Evolutionary conservation across 805 yeast genomes (phyloP).

Genomic region (Cyberlindnera veronae): DNA sequence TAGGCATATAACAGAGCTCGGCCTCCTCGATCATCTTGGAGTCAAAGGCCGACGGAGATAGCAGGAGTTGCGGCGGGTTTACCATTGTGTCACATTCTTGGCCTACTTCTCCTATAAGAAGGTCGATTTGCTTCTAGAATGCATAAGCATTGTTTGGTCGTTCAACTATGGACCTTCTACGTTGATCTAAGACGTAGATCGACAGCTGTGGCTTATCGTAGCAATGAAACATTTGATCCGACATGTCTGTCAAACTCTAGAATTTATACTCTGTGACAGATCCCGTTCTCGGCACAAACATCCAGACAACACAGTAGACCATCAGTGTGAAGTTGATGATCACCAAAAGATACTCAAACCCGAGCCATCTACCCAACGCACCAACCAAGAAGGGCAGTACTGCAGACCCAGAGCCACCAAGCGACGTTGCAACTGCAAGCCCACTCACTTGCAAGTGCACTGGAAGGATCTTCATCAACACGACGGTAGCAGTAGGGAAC

Average conservation of each 20-base stretch:
- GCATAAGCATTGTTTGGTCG: no score
- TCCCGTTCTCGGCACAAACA: neutral
- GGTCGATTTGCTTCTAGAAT: no score
- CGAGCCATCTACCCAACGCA: constrained; percentile 15
- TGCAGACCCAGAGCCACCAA: constrained; percentile 83
- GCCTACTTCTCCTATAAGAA: no score
- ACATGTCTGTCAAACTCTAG: no score
- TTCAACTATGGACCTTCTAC: no score
- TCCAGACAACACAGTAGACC: constrained; percentile 29
- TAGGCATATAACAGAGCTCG: no score
- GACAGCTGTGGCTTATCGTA: neutral
- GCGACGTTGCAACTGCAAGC: constrained; percentile 68
- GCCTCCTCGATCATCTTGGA: no score
- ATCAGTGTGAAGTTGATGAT: constrained; percentile 28
- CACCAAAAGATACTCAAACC: constrained; percentile 10
- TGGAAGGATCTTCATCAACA: constrained; percentile 62
- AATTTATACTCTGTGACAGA: neutral
- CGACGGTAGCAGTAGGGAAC: constrained; percentile 69
- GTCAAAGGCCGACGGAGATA: no score
- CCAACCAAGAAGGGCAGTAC: constrained; percentile 68
- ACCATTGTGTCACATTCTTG: no score
- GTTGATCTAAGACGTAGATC: no score
- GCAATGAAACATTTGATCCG: neutral
- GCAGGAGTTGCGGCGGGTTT: no score
- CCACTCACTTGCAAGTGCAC: constrained; percentile 57